Evolutionary conservation across 306 rosid genomes (phyloP).

Genomic region (Acacia acuminata): DNA sequence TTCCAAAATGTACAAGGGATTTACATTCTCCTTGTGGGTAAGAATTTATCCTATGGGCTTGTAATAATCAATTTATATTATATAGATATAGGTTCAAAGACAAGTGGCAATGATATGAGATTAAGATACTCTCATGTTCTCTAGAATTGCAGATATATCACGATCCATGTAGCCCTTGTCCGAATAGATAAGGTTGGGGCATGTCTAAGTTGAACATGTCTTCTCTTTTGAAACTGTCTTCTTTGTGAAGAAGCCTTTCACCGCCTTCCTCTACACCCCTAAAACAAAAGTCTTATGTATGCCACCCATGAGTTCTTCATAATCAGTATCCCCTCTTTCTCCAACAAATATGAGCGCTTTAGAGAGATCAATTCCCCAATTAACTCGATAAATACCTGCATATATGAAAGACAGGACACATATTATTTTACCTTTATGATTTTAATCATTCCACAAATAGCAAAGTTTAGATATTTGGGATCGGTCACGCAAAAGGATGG

Average conservation of each 20-base stretch:
- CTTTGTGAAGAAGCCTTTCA: slow-evolving; percentile 57
- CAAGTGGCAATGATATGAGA: neutral
- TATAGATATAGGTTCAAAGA: slow-evolving; percentile 11
- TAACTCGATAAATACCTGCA: slow-evolving; percentile 74
- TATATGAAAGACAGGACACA: neutral
- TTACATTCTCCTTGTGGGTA: slow-evolving; percentile 4
- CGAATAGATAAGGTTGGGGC: slow-evolving; percentile 54
- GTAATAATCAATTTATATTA: slow-evolving; percentile 1
- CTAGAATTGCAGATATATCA: slow-evolving; percentile 54
- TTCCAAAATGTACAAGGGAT: neutral
- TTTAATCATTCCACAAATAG: neutral
- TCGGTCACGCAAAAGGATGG: neutral
- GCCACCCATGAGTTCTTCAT: slow-evolving; percentile 68
- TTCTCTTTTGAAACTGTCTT: slow-evolving; percentile 57
- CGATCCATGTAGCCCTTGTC: slow-evolving; percentile 45
- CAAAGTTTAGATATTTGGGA: neutral
- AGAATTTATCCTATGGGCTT: slow-evolving; percentile 7
- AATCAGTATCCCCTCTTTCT: slow-evolving; percentile 78
- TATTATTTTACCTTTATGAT: neutral
- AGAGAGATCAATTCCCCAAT: slow-evolving; percentile 82
- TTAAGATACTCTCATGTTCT: slow-evolving; percentile 40
- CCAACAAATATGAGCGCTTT: slow-evolving; percentile 64
- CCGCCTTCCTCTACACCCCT: slow-evolving; percentile 62
- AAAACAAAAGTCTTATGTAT: slow-evolving; percentile 66
- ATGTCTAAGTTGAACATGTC: slow-evolving; percentile 51